Base-by-base conservation (phyloP, 495 filamentous ascomycete genomes). In the Aspergillus coremiiformis region DNA sequence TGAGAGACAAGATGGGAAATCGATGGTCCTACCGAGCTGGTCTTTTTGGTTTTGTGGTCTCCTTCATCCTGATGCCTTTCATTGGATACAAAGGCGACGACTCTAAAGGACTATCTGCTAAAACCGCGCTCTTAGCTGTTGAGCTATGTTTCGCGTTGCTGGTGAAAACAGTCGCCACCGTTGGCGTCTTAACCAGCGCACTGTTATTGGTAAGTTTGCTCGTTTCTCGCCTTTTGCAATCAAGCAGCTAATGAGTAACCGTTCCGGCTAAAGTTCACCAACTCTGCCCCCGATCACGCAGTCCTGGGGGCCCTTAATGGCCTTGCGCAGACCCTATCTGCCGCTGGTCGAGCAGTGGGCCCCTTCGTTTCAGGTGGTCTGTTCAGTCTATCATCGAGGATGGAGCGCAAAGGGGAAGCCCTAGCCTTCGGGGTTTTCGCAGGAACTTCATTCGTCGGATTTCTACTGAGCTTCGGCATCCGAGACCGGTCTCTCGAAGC, bases 231-330 rank as follows among this genome's bases (percentile, higher is more conserved):
- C 11, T 15, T 49, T 0, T 17, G n/a, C 24, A 19, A 11, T 5
- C 53, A 15, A 10, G 30, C 1, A 33, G 27, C 37, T 47, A 59
- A 50, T 41, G 32, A 21, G 53, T 50, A 58, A 53, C 64, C 35
- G 11, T 4, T 47, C 29, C 5, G 30, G 20, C 10, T 49, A 8
- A 33, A 94, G 89, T 85, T 98, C 58, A 98, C 92, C 21, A 98
- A 98, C 61, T 90, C 87, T 1, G 88, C 89, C 1, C 89, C 88
- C 0, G 87, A 90, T 29, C 79, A 95, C 64, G 84, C 85, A 17
- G 89, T 89, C 3, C 77, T 98, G 0, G 93, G 93, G 10, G 91
- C 87, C 1, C 72, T 98, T 24, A 96, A 97, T 55, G 93, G 93
- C 24, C 82, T 98, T 17, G 93, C 93, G 3, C 93, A 98, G 67